Evolutionary conservation across 257 asterid genomes (phyloP).

Genomic region (Nicotiana noctiflora): DNA sequence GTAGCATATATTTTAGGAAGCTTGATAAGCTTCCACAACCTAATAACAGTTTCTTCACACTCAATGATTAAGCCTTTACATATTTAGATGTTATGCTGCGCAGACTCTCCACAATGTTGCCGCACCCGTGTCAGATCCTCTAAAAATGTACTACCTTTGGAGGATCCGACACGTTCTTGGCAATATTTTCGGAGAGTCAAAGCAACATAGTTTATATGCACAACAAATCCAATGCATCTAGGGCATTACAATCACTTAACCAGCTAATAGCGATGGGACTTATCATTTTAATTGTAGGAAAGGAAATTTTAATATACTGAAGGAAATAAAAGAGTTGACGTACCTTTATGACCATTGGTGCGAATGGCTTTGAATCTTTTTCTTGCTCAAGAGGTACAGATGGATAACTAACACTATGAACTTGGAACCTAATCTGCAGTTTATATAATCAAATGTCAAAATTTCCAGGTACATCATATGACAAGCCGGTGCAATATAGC

Average conservation of each 20-base stretch:
- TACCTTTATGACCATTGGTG: slow-evolving; percentile 43
- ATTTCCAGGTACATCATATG: slow-evolving; percentile 33
- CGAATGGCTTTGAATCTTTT: slow-evolving; percentile 33
- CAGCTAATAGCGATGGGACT: background rate
- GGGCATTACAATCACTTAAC: background rate
- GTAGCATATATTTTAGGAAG: too few species aligned
- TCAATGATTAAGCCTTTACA: too few species aligned
- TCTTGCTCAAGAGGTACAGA: slow-evolving; percentile 57
- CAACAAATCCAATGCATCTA: background rate
- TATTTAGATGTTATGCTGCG: background rate
- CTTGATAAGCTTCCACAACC: background rate
- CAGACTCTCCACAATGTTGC: too few species aligned
- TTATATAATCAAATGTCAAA: slow-evolving; percentile 18
- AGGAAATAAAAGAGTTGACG: slow-evolving; percentile 1
- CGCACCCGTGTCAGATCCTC: too few species aligned
- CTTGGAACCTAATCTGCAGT: slow-evolving; percentile 42
- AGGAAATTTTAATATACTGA: too few species aligned
- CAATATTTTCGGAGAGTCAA: too few species aligned
- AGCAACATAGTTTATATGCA: too few species aligned
- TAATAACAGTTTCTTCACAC: too few species aligned
- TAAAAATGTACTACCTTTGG: too few species aligned
- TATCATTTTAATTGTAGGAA: background rate
- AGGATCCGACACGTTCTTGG: too few species aligned
- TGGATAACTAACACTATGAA: slow-evolving; percentile 48
- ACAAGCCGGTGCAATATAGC: background rate